A percentile compares a stretch with the other conserved stretches of the same genome.
Conservation (phyloP, 2,329 filamentous ascomycete species). For the Cercospora sp. region DNA sequence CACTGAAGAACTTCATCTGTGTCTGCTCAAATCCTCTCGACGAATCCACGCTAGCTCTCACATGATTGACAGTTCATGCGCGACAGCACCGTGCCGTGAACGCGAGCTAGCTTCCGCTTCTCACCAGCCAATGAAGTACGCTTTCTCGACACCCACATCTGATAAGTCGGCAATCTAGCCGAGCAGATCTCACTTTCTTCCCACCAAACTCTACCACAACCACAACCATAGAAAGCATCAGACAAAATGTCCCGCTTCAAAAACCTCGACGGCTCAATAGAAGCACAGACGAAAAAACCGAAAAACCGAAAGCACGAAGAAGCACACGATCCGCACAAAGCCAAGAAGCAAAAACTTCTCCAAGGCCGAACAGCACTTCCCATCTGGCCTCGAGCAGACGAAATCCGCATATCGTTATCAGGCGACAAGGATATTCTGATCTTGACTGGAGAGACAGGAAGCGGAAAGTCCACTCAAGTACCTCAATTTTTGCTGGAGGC, state of each 20-base stretch:
- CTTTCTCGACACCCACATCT: neutral
- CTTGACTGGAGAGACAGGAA: slow-evolving; percentile 90
- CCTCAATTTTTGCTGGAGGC: slow-evolving; percentile 84
- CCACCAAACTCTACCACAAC: slow-evolving; percentile 10
- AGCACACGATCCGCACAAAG: neutral
- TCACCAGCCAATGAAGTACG: neutral
- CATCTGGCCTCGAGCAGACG: slow-evolving; percentile 72
- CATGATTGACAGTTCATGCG: slow-evolving; percentile 8
- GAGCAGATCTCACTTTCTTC: neutral
- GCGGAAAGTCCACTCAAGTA: slow-evolving; percentile 94
- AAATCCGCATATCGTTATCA: slow-evolving; percentile 64
- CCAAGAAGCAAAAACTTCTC: slow-evolving; percentile 18
- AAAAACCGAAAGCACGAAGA: slow-evolving; percentile 16
- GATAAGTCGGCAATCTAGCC: neutral
- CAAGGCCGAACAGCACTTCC: slow-evolving; percentile 54
- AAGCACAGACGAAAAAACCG: neutral
- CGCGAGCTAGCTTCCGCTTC: slow-evolving; percentile 3
- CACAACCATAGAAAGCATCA: neutral
- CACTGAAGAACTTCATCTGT: neutral
- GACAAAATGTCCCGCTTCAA: slow-evolving; percentile 9
- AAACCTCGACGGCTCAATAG: slow-evolving; percentile 14
- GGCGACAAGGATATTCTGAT: slow-evolving; percentile 69
- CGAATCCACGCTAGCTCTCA: neutral
- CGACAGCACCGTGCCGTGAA: slow-evolving; percentile 10
- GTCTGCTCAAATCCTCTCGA: neutral